These are phyloP conservation scores for Acrocalymma vagum DNA, from an alignment of 2,329 filamentous ascomycete species.

Conservation along the genomic window DNA sequence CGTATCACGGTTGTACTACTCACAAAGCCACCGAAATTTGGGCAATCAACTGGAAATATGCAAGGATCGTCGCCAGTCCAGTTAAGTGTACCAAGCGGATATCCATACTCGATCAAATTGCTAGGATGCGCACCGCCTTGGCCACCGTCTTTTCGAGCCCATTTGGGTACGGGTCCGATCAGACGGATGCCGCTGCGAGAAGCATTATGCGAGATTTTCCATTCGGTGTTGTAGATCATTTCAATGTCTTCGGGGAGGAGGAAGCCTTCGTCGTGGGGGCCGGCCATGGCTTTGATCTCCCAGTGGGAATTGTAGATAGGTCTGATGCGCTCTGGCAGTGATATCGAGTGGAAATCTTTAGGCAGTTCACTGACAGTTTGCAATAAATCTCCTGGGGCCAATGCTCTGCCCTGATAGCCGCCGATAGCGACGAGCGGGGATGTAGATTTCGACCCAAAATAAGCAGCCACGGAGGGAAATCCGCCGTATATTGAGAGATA, in stretches of 20 bases:
- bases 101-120: constrained; percentile 63
- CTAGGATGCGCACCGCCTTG: constrained; percentile 70
- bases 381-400: constrained; percentile 64
- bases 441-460: constrained; percentile 68
- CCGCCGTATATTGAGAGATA: constrained; percentile 68
- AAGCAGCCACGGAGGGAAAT: constrained; percentile 61
- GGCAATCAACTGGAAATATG: constrained; percentile 67
- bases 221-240: constrained; percentile 65
- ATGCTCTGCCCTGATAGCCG: constrained; percentile 66
- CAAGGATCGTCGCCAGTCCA: constrained; percentile 69
- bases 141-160: constrained; percentile 67
- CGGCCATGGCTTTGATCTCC: constrained; percentile 64
- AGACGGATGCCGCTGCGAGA: constrained; percentile 68
- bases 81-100: constrained; percentile 65
- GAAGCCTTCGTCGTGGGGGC: constrained; percentile 65
- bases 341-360: constrained; percentile 34
- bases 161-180: constrained; percentile 65
- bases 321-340: constrained; percentile 56
- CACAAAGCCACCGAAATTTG: constrained; percentile 69
- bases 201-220: constrained; percentile 69
- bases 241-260: constrained; percentile 61
- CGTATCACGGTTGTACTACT: constrained; percentile 64
- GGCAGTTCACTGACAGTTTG: constrained; percentile 53
- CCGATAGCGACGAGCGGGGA: constrained; percentile 66
- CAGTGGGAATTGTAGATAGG: constrained; percentile 60